These are phyloP conservation scores for Lachancea nothofagi DNA, from an alignment of 805 yeast species.

Conservation along the genomic window DNA sequence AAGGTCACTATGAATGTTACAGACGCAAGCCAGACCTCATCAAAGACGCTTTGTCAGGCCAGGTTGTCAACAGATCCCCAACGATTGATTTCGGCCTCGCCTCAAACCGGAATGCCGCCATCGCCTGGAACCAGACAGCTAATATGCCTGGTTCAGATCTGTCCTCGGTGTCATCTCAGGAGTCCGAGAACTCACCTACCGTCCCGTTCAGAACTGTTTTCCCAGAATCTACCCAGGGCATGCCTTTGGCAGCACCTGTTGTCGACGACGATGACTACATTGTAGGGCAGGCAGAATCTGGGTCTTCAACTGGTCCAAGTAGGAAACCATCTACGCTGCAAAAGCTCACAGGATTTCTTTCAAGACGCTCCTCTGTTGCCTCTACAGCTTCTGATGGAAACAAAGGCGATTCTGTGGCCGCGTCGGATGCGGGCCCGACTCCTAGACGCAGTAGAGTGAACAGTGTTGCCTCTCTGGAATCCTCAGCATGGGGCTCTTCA, in stretches of 20 bases:
- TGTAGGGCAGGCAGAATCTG: conserved; percentile 12
- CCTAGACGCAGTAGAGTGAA: conserved; percentile 11
- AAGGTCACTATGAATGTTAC: conserved; percentile 89
- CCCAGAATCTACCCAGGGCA: conserved; percentile 6
- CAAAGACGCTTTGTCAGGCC: conserved; percentile 25
- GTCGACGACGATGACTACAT: conserved; percentile 19
- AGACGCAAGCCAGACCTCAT: conserved; percentile 62
- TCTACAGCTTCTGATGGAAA: conserved; percentile 5
- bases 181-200: conserved; percentile 8
- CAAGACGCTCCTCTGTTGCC: conserved; percentile 18
- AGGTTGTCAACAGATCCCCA: conserved; percentile 31
- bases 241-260: conserved; percentile 4
- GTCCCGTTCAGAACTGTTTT: conserved; percentile 13
- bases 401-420: conserved; percentile 1
- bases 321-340: conserved; percentile 18
- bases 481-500: conserved; percentile 6
- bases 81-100: conserved; percentile 18
- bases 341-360: conserved; percentile 20
- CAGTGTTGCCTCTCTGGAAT: conserved; percentile 17
- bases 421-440: neutral
- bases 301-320: conserved; percentile 10
- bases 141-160: conserved; percentile 5
- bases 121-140: conserved; percentile 14
- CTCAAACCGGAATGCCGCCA: conserved; percentile 11
- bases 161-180: conserved; percentile 11